Conservation (phyloP, 2,329 filamentous ascomycete species). For the Nigrograna mackinnonii region DNA sequence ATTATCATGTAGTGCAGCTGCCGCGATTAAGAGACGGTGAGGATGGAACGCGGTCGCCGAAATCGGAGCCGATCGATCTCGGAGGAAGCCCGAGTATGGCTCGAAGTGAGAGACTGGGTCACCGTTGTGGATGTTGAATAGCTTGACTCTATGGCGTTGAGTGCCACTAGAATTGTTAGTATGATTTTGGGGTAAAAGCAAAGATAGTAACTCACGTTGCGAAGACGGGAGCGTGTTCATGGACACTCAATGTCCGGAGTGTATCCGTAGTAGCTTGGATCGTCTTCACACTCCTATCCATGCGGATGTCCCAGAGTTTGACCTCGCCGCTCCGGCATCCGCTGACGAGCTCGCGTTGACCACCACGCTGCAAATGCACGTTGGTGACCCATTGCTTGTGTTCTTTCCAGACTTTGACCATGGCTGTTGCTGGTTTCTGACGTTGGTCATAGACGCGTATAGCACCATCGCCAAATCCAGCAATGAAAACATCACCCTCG, state of each 20-base stretch:
- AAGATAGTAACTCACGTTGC: conserved; percentile 74
- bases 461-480: conserved; percentile 93
- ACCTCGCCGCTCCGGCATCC: conserved; percentile 93
- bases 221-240: conserved; percentile 96
- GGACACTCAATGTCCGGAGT: conserved; percentile 83
- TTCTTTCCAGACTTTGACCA: conserved; percentile 97
- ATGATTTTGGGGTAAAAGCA: conserved; percentile 1
- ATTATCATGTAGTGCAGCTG: conserved; percentile 81
- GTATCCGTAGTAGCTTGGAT: conserved; percentile 77
- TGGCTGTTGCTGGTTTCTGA: conserved; percentile 79
- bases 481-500: conserved; percentile 93
- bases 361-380: conserved; percentile 95
- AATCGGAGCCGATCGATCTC: conserved; percentile 80
- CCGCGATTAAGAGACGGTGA: conserved; percentile 88
- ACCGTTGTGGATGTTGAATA: conserved; percentile 83
- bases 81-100: conserved; percentile 86
- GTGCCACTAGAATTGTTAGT: conserved; percentile 69
- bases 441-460: conserved; percentile 94
- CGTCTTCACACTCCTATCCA: conserved; percentile 74
- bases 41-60: conserved; percentile 93
- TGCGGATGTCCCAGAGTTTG: conserved; percentile 93
- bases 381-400: conserved; percentile 95
- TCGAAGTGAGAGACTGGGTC: conserved; percentile 80
- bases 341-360: conserved; percentile 86
- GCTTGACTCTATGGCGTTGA: conserved; percentile 83